Evolutionary conservation across 805 yeast genomes (phyloP).

Genomic region (Nakazawaea ishiwadae): DNA sequence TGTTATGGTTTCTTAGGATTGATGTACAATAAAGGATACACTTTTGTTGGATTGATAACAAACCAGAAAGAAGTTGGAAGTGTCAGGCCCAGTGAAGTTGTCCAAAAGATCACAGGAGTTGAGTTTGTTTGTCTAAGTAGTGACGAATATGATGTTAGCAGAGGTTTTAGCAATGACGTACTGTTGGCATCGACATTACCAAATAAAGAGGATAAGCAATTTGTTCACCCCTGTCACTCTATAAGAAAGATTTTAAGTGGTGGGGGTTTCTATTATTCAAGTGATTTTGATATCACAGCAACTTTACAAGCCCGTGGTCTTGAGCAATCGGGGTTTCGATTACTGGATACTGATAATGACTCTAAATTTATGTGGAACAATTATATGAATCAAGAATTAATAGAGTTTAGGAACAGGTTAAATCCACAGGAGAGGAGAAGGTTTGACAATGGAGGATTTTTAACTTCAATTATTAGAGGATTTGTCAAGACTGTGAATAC

Average conservation of each 20-base stretch:
- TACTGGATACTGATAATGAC: conserved; percentile 35
- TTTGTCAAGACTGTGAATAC: conserved; percentile 43
- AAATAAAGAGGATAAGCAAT: conserved; percentile 17
- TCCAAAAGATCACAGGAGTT: conserved; percentile 52
- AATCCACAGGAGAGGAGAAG: conserved; percentile 31
- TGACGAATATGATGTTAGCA: conserved; percentile 43
- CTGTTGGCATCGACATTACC: conserved; percentile 10
- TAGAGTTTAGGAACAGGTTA: conserved; percentile 41
- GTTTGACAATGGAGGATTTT: conserved; percentile 44
- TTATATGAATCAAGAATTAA: conserved; percentile 39
- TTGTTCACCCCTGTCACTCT: conserved; percentile 35
- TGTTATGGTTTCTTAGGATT: conserved; percentile 62
- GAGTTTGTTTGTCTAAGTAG: conserved; percentile 62
- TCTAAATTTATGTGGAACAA: conserved; percentile 48
- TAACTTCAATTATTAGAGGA: conserved; percentile 45
- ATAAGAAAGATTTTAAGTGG: conserved; percentile 38
- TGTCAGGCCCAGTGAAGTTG: conserved; percentile 48
- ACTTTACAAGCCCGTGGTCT: conserved; percentile 41
- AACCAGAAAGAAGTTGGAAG: conserved; percentile 52
- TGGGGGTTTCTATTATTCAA: conserved; percentile 46
- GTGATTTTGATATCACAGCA: conserved; percentile 40
- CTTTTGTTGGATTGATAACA: conserved; percentile 57
- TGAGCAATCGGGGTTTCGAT: conserved; percentile 17
- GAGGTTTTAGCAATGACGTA: conserved; percentile 15
- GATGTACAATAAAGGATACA: conserved; percentile 45